Percentiles rank a stretch among this genome's conserved stretches.
Conservation (phyloP, 306 rosid genomes). For the Dryas drummondii region DNA sequence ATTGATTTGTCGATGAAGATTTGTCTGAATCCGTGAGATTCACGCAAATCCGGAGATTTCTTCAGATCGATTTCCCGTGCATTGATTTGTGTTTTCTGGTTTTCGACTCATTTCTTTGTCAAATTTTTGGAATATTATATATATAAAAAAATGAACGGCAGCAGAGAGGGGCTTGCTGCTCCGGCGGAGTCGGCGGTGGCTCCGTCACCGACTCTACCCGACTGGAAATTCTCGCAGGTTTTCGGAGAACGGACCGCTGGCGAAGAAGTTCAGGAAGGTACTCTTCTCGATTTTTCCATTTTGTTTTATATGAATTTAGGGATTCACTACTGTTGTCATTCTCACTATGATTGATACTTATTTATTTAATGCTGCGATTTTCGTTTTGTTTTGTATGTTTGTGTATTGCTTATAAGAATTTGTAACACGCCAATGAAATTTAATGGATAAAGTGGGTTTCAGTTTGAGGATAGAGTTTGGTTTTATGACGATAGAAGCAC, state of each 20-base stretch:
- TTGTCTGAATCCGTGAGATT: constrained; percentile 21
- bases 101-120: not conserved
- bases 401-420: constrained; percentile 5
- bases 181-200: constrained; percentile 21
- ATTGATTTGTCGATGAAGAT: constrained; percentile 26
- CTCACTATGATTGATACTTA: not conserved
- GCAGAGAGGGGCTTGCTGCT: constrained; percentile 26
- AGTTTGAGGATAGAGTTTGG: not conserved
- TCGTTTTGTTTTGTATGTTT: not conserved
- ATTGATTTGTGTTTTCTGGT: constrained; percentile 23
- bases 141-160: constrained; percentile 29
- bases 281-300: constrained; percentile 2
- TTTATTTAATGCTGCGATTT: not conserved
- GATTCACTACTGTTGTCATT: constrained; percentile 11
- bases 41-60: constrained; percentile 18
- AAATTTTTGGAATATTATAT: not conserved
- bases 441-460: not conserved
- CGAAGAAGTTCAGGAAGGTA: constrained; percentile 70
- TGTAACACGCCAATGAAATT: not conserved
- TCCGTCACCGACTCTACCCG: constrained; percentile 29
- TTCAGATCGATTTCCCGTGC: constrained; percentile 45
- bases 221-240: constrained; percentile 60
- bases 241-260: constrained; percentile 65
- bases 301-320: constrained; percentile 3
- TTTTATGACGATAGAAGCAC: not conserved